Evolutionary conservation across 2,329 filamentous ascomycete species (phyloP), one percentile per base, ranked within the genome.

Genomic region (Talaromyces islandicus): DNA sequence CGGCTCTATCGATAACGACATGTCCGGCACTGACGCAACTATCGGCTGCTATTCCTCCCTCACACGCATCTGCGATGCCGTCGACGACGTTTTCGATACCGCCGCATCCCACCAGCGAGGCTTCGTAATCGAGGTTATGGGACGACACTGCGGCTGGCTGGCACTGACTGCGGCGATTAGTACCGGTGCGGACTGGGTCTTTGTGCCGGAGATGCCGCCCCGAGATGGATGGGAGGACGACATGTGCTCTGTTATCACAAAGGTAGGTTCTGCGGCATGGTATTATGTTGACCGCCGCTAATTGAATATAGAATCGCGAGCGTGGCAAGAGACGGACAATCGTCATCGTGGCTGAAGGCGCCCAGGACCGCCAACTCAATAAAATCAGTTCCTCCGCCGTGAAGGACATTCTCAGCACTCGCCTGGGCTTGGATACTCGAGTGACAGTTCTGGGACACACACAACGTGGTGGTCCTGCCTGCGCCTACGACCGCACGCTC

Each of bases 81-180:
- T 99, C 61, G 94, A 99, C 78, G 93, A 92, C 71, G 96, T 80
- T 29, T 80, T 99, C 68, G 93, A 99, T 76, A 92, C 93, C 21
- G 97, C 94, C 0, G 93, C 93, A 57, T 97, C 92, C 29, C 94
- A 99, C 76, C 95, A 96, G 65, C 85, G 94, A 68, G 94, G 94
- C 43, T 99, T 99, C 75, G 92, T 99, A 60, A 90, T 99, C 64
- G 94, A 97, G 75, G 94, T 99, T 69, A 99, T 99, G 94, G 94
- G 94, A 55, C 85, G 94, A 62, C 93, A 99, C 77, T 99, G 94
- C 74, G 94, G 94, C 64, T 99, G 94, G 94, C 82, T 99, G 63
- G 94, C 94, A 46, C 83, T 99, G 63, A 97, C 97, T 88, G 89
- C 93, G 14, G 93, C 92, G 69, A 92, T 99, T 62, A 92, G 91